Percentiles rank a stretch among this genome's conserved stretches.
Conservation (phyloP, 2,329 filamentous ascomycete species). For the Metarhizium rileyi region DNA sequence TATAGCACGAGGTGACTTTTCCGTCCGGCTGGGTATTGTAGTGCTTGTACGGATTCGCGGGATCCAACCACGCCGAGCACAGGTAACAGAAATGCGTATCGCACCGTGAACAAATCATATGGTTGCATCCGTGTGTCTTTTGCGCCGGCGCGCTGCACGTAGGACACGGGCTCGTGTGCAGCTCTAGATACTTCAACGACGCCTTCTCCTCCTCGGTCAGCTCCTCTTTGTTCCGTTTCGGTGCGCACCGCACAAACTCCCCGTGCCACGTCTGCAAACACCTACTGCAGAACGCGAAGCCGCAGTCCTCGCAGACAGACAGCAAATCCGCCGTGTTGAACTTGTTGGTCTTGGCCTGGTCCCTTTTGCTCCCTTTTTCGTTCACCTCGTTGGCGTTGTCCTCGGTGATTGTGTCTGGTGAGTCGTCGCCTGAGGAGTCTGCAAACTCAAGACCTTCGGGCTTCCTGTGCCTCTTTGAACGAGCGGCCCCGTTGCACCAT, state of each 20-base stretch:
- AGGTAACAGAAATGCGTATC: conserved; percentile 92
- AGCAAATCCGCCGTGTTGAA: conserved; percentile 54
- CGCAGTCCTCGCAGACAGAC: conserved; percentile 79
- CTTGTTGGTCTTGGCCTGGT: conserved; percentile 14
- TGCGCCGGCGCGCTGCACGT: conserved; percentile 77
- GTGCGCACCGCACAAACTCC: conserved; percentile 61
- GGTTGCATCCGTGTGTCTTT: conserved; percentile 91
- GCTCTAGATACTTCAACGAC: conserved; percentile 70
- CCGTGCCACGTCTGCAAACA: conserved; percentile 83
- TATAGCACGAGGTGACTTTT: conserved; percentile 58
- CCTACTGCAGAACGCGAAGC: conserved; percentile 73
- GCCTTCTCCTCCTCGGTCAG: conserved; percentile 78
- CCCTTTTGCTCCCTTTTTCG: conserved; percentile 10
- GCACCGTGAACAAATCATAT: conserved; percentile 91
- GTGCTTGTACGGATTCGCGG: conserved; percentile 75
- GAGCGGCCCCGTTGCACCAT: conserved; percentile 87
- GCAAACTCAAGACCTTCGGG: conserved; percentile 54
- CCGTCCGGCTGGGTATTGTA: conserved; percentile 59
- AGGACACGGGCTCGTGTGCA: conserved; percentile 80
- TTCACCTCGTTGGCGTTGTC: conserved; percentile 22
- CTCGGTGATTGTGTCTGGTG: conserved; percentile 39
- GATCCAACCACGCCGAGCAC: conserved; percentile 76
- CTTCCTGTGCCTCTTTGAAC: conserved; percentile 63
- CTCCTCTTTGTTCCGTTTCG: conserved; percentile 56
- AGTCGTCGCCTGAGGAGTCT: conserved; percentile 41